phyloP scores from a whole-genome alignment of 129 eudicot genomes.

The Mikania micrantha region DNA sequence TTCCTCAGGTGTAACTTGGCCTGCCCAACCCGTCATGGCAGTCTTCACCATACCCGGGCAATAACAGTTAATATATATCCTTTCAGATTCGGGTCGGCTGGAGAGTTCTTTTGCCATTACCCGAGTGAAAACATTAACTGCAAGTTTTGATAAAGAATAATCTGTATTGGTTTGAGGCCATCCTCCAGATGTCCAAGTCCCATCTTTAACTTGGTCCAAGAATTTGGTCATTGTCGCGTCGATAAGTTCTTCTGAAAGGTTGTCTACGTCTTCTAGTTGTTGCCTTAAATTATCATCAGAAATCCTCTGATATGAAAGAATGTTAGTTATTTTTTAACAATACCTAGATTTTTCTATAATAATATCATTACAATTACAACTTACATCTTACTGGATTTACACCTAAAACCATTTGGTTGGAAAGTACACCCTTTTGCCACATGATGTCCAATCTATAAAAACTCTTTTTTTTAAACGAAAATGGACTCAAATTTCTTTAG shows the following conservation, averaged over 20 bases:
- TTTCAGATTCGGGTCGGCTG: conserved; percentile 58
- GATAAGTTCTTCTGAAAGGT: conserved; percentile 66
- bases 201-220: conserved; percentile 75
- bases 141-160: conserved; percentile 79
- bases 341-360: no score
- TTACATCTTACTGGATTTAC: no score
- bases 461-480: no score
- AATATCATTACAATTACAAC: no score
- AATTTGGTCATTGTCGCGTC: conserved; percentile 51
- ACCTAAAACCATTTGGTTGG: no score
- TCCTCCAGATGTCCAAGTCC: conserved; percentile 65
- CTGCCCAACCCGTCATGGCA: conserved; percentile 88
- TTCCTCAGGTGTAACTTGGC: conserved; percentile 66
- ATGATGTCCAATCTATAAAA: no score
- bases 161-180: conserved; percentile 85
- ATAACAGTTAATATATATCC: conserved; percentile 62
- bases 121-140: conserved; percentile 70
- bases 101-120: conserved; percentile 43
- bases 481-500: no score
- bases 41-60: conserved; percentile 99
- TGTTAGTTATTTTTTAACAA: no score
- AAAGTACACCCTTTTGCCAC: no score
- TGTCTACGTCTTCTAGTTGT: conserved; percentile 50
- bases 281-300: conserved; percentile 51
- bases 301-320: conserved; percentile 48